Evolutionary conservation across 1,284 basidiomycete species (phyloP), one percentile per base, ranked within the genome.

Genomic region (Violaceomyces palustris): DNA sequence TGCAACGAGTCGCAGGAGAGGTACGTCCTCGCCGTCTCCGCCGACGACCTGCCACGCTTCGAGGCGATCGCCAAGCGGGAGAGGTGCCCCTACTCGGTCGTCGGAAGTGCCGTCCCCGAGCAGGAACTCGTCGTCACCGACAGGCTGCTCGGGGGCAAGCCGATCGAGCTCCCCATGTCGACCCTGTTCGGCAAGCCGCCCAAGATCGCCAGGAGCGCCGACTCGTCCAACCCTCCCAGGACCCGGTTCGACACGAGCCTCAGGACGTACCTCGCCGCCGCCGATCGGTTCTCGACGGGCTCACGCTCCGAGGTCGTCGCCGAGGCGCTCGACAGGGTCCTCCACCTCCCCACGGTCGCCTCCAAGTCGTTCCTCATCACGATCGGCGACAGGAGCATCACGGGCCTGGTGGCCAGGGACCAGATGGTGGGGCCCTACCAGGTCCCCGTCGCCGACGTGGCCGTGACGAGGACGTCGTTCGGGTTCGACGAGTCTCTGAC

Each of bases 361-460:
- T 93, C 89, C 38, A 99, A 98, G 74, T 86, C 87, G 14, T 99
- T 96, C 83, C 80, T 99, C 40, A 93, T 98, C 75, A 98, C 94
- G 37, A 98, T 99, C 50, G 93, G 94, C 25, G 93, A 99, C 73
- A 83, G 93, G 40, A 82, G 85, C 34, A 86, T 99, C 73, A 92
- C 92, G 0, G 94, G 93, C 39, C 83, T 98, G 30, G 90, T 97
- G 47, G 84, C 87, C 8, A 83, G 94, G 38, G 93, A 99, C 74
- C 93, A 98, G 76, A 97, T 98, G 93, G 89, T 97, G 17, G 94
- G 93, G 0, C 93, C 92, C 0, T 98, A 88, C 87, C 93, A 99
- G 77, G 88, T 96, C 4, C 93, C 93, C 26, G 90, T 97, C 6
- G 87, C 94, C 14, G 93, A 99, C 63, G 93, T 97, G 33, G 92